Evolutionary conservation across 129 eudicot species (phyloP).

Genomic region (Ambrosia trifida): DNA sequence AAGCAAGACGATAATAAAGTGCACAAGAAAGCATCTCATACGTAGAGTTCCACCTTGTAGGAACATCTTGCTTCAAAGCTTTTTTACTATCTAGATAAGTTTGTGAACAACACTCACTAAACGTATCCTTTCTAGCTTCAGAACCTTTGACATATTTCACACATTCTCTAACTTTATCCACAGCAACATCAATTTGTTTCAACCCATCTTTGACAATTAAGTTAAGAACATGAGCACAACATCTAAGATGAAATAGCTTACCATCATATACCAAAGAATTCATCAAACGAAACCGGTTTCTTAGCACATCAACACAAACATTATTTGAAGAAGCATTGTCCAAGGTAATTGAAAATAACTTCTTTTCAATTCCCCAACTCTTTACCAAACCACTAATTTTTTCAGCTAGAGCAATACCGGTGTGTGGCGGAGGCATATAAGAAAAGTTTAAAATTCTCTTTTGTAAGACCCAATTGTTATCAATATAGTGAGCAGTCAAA

Average conservation of each 20-base stretch:
- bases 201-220: slow-evolving; percentile 3
- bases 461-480: background rate
- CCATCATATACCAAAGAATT: background rate
- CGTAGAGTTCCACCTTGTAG: slow-evolving; percentile 16
- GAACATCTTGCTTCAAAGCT: slow-evolving; percentile 23
- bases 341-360: background rate
- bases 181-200: slow-evolving; percentile 2
- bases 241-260: background rate
- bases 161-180: too few relatives aligned
- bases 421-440: slow-evolving; percentile 17
- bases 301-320: background rate
- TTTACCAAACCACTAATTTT: background rate
- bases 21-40: slow-evolving; percentile 7
- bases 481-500: slow-evolving; percentile 12
- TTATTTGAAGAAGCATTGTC: background rate
- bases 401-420: background rate
- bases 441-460: slow-evolving; percentile 21
- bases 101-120: background rate
- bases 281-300: background rate
- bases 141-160: too few relatives aligned
- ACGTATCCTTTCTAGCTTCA: background rate
- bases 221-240: slow-evolving; percentile 10
- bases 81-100: background rate
- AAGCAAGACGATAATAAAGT: background rate
- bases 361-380: slow-evolving; percentile 6